A percentile compares a stretch with the other conserved stretches of the same genome.
Evolutionary conservation across 306 rosid genomes (phyloP).

Genomic region (Fragaria vesca): DNA sequence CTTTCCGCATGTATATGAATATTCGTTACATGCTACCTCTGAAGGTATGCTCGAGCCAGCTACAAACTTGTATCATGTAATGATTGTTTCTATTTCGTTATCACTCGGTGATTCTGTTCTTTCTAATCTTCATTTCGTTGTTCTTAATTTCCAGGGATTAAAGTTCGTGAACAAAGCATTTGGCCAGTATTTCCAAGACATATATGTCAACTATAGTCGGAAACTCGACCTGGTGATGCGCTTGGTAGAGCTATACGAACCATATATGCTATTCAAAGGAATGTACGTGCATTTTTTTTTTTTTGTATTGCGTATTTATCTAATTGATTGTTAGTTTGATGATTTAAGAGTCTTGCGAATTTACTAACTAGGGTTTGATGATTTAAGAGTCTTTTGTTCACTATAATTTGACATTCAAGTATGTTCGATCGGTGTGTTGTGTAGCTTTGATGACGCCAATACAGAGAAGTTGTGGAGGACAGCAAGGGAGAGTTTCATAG

Average conservation of each 20-base stretch:
- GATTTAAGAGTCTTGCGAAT: no score
- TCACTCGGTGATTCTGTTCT: background rate
- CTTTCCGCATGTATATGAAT: constrained; percentile 21
- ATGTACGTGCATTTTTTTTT: constrained; percentile 16
- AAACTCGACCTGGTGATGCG: constrained; percentile 10
- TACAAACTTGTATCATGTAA: background rate
- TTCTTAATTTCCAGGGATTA: constrained; percentile 21
- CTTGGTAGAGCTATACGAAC: constrained; percentile 33
- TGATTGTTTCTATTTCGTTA: background rate
- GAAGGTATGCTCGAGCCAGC: constrained; percentile 24
- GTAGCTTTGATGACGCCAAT: constrained; percentile 43
- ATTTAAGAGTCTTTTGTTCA: background rate
- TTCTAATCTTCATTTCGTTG: background rate
- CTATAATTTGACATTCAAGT: background rate
- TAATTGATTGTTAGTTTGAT: background rate
- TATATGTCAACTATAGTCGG: background rate
- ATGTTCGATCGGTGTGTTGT: background rate
- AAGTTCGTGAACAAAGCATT: constrained; percentile 19
- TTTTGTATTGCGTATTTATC: background rate
- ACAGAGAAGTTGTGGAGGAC: constrained; percentile 17
- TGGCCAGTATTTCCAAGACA: background rate
- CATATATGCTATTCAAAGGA: constrained; percentile 31
- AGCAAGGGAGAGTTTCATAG: background rate
- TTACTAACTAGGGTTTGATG: no score
- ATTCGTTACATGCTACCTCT: constrained; percentile 23